Percentiles rank a stretch among this genome's conserved stretches.
Evolutionary conservation across 768 basidiomycete genomes (phyloP).

Genomic region (Aureoboletus auriporus): DNA sequence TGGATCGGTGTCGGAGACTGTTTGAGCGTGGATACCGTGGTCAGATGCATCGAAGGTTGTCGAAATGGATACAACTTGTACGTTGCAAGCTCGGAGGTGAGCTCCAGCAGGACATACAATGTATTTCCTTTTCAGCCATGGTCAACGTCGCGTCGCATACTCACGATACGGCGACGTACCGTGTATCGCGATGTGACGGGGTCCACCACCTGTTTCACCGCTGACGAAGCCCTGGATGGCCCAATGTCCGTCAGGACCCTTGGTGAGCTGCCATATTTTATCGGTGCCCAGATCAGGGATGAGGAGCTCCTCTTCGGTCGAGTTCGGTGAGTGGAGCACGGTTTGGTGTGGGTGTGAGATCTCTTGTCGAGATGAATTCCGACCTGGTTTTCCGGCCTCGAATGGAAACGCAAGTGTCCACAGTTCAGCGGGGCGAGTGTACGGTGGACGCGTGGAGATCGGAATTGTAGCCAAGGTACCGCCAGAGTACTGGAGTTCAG

Average conservation of each 20-base stretch:
- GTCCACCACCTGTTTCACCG: slow-evolving; percentile 58
- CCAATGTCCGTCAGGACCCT: slow-evolving; percentile 45
- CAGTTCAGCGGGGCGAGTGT: slow-evolving; percentile 34
- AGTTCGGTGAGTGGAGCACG: slow-evolving; percentile 36
- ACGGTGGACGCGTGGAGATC: slow-evolving; percentile 45
- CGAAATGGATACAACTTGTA: slow-evolving; percentile 49
- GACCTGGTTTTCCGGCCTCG: slow-evolving; percentile 46
- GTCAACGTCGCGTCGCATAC: slow-evolving; percentile 1
- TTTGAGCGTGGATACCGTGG: slow-evolving; percentile 45
- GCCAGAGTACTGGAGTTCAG: slow-evolving; percentile 54
- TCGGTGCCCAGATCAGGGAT: slow-evolving; percentile 78
- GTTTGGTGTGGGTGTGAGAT: slow-evolving; percentile 78
- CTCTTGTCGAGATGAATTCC: slow-evolving; percentile 63
- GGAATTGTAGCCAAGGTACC: slow-evolving; percentile 58
- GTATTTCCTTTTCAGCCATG: slow-evolving; percentile 42
- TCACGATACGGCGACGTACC: slow-evolving; percentile 36
- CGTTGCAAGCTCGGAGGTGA: slow-evolving; percentile 53
- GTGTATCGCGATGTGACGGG: slow-evolving; percentile 63
- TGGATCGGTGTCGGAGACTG: slow-evolving; percentile 40
- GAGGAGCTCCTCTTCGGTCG: slow-evolving; percentile 53
- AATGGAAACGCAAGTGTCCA: slow-evolving; percentile 39
- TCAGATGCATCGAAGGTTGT: slow-evolving; percentile 34
- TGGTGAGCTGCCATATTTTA: slow-evolving; percentile 53
- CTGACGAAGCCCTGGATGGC: slow-evolving; percentile 43
- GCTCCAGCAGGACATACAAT: slow-evolving; percentile 66